phyloP scores from a whole-genome alignment of 345 rosid genomes.

The Pseudoturritis turrita region DNA sequence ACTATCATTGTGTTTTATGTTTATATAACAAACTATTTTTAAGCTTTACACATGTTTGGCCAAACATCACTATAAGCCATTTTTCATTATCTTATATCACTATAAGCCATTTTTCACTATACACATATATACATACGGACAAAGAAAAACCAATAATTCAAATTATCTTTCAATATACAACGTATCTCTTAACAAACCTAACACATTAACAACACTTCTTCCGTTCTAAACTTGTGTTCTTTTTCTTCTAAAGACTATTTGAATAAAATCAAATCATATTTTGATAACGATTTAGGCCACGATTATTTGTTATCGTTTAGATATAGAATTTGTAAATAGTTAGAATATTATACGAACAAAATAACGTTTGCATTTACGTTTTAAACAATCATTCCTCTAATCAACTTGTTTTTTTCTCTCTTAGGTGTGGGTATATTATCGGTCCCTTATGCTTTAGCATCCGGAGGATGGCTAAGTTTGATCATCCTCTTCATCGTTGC shows the following conservation, averaged over 20 bases:
- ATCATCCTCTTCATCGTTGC: constrained; percentile 53
- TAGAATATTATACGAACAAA: no score
- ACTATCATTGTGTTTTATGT: neutral
- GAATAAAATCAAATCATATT: no score
- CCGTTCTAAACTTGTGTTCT: constrained; percentile 6
- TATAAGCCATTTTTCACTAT: neutral
- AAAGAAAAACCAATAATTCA: neutral
- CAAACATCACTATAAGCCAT: neutral
- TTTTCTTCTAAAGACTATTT: no score
- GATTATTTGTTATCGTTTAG: no score
- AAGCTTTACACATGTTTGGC: neutral
- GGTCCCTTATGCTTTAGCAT: constrained; percentile 71
- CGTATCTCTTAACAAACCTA: constrained; percentile 9
- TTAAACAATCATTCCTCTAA: neutral
- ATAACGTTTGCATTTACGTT: neutral
- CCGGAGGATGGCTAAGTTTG: constrained; percentile 95
- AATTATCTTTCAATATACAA: neutral
- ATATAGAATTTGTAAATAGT: no score
- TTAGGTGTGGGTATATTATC: constrained; percentile 90
- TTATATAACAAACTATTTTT: neutral
- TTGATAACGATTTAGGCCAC: no score
- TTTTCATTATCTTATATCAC: neutral
- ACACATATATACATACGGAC: neutral
- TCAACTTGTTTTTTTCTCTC: neutral
- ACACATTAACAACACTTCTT: constrained; percentile 18